Base-by-base conservation (phyloP, 257 asterid species). In the Anisodus tanguticus region DNA sequence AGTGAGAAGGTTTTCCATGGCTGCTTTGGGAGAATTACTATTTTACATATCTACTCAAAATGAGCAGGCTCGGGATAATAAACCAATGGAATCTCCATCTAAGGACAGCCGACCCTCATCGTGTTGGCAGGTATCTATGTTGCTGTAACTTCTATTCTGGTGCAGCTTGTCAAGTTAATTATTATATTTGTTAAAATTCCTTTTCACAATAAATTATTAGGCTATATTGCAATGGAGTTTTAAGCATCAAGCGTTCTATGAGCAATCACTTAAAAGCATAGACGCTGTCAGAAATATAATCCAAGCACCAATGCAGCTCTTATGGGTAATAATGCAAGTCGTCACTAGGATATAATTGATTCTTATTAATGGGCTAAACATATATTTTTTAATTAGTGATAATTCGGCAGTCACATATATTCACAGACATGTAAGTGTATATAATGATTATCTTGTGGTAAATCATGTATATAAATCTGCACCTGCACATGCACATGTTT, bases 1-100 rank as follows among this genome's bases (percentile, higher is more conserved):
- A 84, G 99, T 97, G 83, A 90, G 99, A 89, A 92, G 98, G 90
- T 97, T 93, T 89, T 95, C 99, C 77, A 95, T 97, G 99, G 99
- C 99, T 77, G 99, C 98, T 43, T 43, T 95, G 87, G 98, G 99
- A 9, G 98, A 97, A 90, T 86, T 97, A 90, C 91, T 97, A 64
- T 97, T 97, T 88, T 97, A 97, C 86, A 92, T 97, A 89, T 97
- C 99, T 82, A 97, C 98, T 85, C 95, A 93, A 84, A 91, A 81
- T 82, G 98, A 95, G 87, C 92, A 93, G 53, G 83, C 90, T 49
- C 91, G 85, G 87, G 93, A 90, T 84, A 89, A 86, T 54, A 90
- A 67, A 80, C 92, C 95, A 49, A 93, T 93, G 86, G 99, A 94
- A 87, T 92, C 98, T 88, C 97, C 98, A 86, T 93, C 92, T 19